Evolutionary conservation across 192 early-diverging fungal genomes (phyloP), one percentile per base, ranked within the genome.

Genomic region (Backusella parvicylindrica): DNA sequence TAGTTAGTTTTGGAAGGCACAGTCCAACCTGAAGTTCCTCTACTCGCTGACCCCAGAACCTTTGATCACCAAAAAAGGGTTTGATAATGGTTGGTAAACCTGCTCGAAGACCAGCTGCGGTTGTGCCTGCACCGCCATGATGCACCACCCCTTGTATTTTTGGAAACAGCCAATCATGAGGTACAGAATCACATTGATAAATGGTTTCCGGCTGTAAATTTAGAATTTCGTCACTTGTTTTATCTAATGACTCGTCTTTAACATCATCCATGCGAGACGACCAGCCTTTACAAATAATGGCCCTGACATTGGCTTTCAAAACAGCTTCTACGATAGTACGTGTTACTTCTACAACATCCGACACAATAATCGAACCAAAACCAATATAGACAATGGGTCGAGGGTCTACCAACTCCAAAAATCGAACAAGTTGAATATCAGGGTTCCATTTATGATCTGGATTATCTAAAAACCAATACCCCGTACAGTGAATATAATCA

Each of bases 101-200:
- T 7, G 88, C 90, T 13, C 89, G 86, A 15, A 94, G 64, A 33
- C 91, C 92, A n/a, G 92, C 92, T 7, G 89, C 85, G 1, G 86
- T 87, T 11, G 92, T 94, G 4, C 92, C 92, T 15, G 91, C 91
- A 32, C 92, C 92, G 40, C 92, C 92, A 74, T 94, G 92, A 77
- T 94, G 92, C 9, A 93, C 86, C n/a, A 92, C 91, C 7, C 82
- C 91, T 9, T 82, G 64, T 6, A 91, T 76, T 36, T 85, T 77
- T 12, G 86, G 86, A 72, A 94, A 94, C 40, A 94, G 76, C 91
- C 91, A 94, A 76, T 94, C 91, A 66, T 94, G 92, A 18, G 92
- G 92, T 15, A 91, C 85, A 28, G 90, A 90, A 16, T 88, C 66
- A 93, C 72, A 75, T 79, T 79, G 67, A 84, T 70, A 89, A 28